phyloP scores from a whole-genome alignment of 768 basidiomycete species.

The Leccinum boreale region DNA sequence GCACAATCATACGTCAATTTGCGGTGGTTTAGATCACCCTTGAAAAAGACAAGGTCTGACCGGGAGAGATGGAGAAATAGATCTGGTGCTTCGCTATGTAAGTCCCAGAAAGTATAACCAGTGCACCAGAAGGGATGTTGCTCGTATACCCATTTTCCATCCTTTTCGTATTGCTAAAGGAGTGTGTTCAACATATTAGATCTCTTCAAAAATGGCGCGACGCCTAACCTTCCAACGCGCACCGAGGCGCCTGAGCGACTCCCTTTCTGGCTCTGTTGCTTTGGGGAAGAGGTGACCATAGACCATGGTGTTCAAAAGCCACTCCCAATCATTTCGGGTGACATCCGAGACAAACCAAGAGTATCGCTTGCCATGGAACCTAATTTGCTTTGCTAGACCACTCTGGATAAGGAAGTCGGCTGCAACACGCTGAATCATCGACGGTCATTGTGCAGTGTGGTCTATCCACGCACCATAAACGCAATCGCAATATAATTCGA shows the following conservation, averaged over 20 bases:
- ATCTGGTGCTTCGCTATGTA: conserved; percentile 82
- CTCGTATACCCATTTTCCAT: conserved; percentile 93
- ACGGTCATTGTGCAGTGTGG: not conserved
- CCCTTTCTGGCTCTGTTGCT: conserved; percentile 73
- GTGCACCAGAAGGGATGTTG: conserved; percentile 95
- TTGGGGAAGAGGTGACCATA: conserved; percentile 91
- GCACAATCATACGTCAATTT: conserved; percentile 87
- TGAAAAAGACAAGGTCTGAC: conserved; percentile 90
- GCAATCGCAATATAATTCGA: conserved; percentile 82
- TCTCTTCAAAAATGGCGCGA: not conserved
- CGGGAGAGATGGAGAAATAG: conserved; percentile 88
- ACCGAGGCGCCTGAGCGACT: conserved; percentile 77
- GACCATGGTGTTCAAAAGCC: conserved; percentile 85
- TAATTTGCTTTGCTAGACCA: conserved; percentile 78
- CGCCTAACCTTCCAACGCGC: conserved; percentile 78
- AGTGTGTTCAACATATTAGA: conserved; percentile 2
- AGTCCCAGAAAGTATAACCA: conserved; percentile 93
- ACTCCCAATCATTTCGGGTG: conserved; percentile 91
- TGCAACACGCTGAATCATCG: conserved; percentile 25
- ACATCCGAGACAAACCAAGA: conserved; percentile 96
- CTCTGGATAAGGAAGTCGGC: conserved; percentile 94
- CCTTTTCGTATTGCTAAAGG: conserved; percentile 79
- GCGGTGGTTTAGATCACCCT: conserved; percentile 92
- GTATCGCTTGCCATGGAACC: conserved; percentile 95
- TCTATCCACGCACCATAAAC: conserved; percentile 63